phyloP scores from a whole-genome alignment of 176 grass and related monocot genomes.

The Avena atlantica region DNA sequence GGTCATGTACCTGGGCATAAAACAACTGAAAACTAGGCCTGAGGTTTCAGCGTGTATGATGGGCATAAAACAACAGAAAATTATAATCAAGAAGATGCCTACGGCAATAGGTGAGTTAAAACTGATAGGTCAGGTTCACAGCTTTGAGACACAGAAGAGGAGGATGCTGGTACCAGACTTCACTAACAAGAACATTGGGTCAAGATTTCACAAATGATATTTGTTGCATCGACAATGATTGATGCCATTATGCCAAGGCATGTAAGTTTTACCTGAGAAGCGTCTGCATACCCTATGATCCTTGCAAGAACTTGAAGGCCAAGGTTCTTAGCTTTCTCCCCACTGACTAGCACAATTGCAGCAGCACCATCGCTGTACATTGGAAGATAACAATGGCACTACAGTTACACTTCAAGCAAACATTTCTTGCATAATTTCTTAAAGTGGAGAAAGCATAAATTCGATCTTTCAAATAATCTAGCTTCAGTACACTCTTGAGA shows the following conservation, averaged over 20 bases:
- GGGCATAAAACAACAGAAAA: neutral
- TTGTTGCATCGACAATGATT: conserved; percentile 4
- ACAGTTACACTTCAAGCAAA: conserved; percentile 23
- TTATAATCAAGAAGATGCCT: conserved; percentile 10
- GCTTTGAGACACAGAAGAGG: neutral
- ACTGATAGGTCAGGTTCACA: neutral
- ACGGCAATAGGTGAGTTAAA: neutral
- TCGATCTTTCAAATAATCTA: conserved; percentile 11
- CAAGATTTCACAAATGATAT: neutral
- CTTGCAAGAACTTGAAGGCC: conserved; percentile 85
- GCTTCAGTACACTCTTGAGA: neutral
- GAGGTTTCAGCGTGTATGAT: too few species aligned
- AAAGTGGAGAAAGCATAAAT: neutral
- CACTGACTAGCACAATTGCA: conserved; percentile 88
- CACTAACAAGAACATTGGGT: neutral
- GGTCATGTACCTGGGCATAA: too few species aligned
- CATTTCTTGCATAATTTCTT: neutral
- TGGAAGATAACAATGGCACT: conserved; percentile 34
- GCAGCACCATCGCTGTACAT: conserved; percentile 84
- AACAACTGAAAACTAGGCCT: too few species aligned
- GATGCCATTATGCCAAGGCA: conserved; percentile 1
- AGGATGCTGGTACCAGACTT: neutral
- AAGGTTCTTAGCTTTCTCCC: conserved; percentile 76
- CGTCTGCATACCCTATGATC: conserved; percentile 86
- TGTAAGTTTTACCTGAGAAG: conserved; percentile 72